Conservation (phyloP, 2,329 filamentous ascomycete species). For the Trichothecium sympodiale region DNA sequence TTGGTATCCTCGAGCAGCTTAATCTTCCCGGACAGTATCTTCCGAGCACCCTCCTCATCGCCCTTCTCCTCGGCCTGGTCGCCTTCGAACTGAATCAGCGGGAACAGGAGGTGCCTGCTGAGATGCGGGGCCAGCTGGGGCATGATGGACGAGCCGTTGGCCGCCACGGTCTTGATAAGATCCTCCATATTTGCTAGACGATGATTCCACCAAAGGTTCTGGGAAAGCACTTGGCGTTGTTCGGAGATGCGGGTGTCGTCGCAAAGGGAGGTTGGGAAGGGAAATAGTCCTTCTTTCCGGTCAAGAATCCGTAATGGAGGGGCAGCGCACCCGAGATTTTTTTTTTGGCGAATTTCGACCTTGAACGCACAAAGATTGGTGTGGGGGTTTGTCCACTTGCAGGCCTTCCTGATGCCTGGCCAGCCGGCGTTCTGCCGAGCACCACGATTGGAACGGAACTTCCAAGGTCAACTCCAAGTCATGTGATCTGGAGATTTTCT, state of each 20-base stretch:
- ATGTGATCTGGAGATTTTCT: conserved; percentile 26
- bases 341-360: neutral
- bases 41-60: conserved; percentile 44
- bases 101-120: conserved; percentile 93
- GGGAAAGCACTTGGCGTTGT: conserved; percentile 1
- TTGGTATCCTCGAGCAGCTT: conserved; percentile 93
- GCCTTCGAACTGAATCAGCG: conserved; percentile 83
- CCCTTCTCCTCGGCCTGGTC: conserved; percentile 69
- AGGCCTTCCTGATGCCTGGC: neutral
- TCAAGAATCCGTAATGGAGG: neutral
- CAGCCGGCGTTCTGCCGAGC: neutral
- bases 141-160: conserved; percentile 67
- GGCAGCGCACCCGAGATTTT: neutral
- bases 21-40: conserved; percentile 80
- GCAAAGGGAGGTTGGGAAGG: neutral
- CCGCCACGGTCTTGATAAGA: conserved; percentile 40
- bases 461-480: conserved; percentile 11
- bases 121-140: conserved; percentile 85
- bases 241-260: conserved; percentile 1
- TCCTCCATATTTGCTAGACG: conserved; percentile 23
- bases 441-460: neutral
- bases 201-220: neutral
- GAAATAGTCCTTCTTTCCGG: neutral
- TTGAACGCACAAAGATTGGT: no score
- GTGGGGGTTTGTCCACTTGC: no score